Conservation (phyloP, 768 basidiomycete genomes). For the Lactifluus pinguis region DNA sequence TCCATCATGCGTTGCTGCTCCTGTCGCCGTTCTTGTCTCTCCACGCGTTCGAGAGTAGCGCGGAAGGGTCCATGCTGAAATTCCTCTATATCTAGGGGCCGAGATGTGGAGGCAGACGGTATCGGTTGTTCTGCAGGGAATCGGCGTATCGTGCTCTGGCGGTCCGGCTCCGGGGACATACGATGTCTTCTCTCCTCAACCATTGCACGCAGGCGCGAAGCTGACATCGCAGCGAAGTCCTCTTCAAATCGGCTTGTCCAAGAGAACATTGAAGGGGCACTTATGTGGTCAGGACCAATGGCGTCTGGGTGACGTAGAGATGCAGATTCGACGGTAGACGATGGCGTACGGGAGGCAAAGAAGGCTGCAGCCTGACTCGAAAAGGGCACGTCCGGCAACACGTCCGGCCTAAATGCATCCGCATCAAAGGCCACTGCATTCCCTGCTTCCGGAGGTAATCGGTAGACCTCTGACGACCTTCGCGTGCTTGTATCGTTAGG, state of each 20-base stretch:
- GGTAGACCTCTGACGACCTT: constrained; percentile 6
- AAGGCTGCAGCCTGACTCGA: constrained; percentile 18
- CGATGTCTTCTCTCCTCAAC: constrained; percentile 6
- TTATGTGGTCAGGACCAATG: background rate
- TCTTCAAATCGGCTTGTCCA: constrained; percentile 6
- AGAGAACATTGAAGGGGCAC: background rate
- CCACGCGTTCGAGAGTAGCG: constrained; percentile 17
- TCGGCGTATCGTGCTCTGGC: background rate
- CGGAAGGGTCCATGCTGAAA: constrained; percentile 26
- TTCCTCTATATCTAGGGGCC: constrained; percentile 20
- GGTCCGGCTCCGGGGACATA: constrained; percentile 1
- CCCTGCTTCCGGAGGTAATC: background rate
- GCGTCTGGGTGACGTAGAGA: constrained; percentile 3
- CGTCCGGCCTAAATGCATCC: background rate
- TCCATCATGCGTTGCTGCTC: constrained; percentile 13
- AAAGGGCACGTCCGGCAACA: constrained; percentile 16
- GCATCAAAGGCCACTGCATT: background rate
- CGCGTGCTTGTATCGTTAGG: background rate
- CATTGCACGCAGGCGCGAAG: constrained; percentile 1
- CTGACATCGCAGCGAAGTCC: background rate
- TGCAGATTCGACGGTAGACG: constrained; percentile 1
- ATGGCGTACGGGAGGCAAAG: constrained; percentile 12
- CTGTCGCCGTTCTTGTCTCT: constrained; percentile 3
- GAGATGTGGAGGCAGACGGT: background rate
- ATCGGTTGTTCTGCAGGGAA: background rate